Evolutionary conservation across 345 rosid species (phyloP), one percentile per base, ranked within the genome.

Genomic region (Tarenaya hassleriana): DNA sequence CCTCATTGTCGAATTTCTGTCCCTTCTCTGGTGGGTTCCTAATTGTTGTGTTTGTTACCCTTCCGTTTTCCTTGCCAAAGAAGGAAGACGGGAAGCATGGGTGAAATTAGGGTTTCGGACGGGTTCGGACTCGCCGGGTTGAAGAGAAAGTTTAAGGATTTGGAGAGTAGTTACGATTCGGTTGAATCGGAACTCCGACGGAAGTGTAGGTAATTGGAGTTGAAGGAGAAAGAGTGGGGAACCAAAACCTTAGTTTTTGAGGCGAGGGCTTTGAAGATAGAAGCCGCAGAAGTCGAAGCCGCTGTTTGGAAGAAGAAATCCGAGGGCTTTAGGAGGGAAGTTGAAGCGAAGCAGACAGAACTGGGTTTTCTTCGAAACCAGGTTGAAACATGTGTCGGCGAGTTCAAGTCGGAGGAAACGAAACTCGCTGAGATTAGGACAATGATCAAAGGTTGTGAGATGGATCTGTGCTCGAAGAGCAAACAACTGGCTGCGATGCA

Each of bases 101-200:
- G 49, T 19, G 62, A 48, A 11, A 21, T 47, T 4, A 53, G 20
- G 38, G 11, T 41, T 5, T 32, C 63, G 11, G 3, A 52, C 37
- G 75, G 50, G 48, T 9, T 68, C 20, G 34, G 24, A 40, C 34
- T 61, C 7, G 19, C 15, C 10, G 60, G 63, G 13, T 11, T 50
- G 48, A 68, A 51, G 50, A 43, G 8, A 48, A 21, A 55, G 17
- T 63, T 50, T 56, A 10, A 4, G n/a, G 62, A 64, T 50, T 21
- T 48, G 11, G 52, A 49, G 7, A 51, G 16, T 6, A 16, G 41
- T 34, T 4, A 55, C 5, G 14, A 48, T 15, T n/a, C 20, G 3
- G 32, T 11, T 3, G 8, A 38, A 14, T 37, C 5, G 4, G 43
- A 21, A 13, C 1, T 57, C 0, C 24, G 42, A 47, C 10, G 10